phyloP scores from a whole-genome alignment of 2,329 filamentous ascomycete species.

The Moelleriella libera region DNA sequence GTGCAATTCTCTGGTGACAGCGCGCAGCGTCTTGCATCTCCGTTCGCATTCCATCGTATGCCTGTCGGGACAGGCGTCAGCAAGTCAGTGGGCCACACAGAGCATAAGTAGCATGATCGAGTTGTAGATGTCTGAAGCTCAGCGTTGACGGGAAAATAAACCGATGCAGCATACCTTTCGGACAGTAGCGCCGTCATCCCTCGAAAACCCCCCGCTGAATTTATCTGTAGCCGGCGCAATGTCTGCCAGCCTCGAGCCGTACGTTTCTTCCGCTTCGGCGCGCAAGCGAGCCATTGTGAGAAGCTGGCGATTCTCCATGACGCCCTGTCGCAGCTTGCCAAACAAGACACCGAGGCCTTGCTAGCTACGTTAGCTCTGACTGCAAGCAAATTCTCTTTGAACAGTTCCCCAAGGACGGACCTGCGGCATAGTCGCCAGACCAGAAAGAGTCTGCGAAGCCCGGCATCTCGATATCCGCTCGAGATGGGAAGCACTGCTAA shows the following conservation, averaged over 20 bases:
- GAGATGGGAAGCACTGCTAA: too few species aligned
- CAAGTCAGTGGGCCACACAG: neutral
- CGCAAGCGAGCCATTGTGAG: constrained; percentile 84
- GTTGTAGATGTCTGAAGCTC: too few species aligned
- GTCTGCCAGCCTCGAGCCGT: constrained; percentile 65
- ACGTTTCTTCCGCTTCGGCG: constrained; percentile 86
- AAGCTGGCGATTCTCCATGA: constrained; percentile 88
- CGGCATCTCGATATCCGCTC: constrained; percentile 40
- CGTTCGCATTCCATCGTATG: constrained; percentile 80
- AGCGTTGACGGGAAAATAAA: too few species aligned
- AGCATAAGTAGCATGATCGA: too few species aligned
- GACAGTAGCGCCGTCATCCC: constrained; percentile 90
- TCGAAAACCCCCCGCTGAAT: constrained; percentile 67
- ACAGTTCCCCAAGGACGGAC: constrained; percentile 27
- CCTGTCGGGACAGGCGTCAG: constrained; percentile 32
- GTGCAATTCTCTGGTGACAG: constrained; percentile 89
- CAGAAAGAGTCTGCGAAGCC: constrained; percentile 94
- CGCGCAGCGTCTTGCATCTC: constrained; percentile 87
- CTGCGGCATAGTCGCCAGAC: constrained; percentile 94
- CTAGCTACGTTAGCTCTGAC: constrained; percentile 6
- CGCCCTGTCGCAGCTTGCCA: constrained; percentile 89
- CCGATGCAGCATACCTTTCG: constrained; percentile 53
- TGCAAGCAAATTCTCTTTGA: neutral
- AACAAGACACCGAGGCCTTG: constrained; percentile 82
- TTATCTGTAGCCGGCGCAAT: constrained; percentile 75